Percentiles rank a stretch among this genome's conserved stretches.
phyloP scores from a whole-genome alignment of 495 filamentous ascomycete genomes.

The Aspergillus affinis region DNA sequence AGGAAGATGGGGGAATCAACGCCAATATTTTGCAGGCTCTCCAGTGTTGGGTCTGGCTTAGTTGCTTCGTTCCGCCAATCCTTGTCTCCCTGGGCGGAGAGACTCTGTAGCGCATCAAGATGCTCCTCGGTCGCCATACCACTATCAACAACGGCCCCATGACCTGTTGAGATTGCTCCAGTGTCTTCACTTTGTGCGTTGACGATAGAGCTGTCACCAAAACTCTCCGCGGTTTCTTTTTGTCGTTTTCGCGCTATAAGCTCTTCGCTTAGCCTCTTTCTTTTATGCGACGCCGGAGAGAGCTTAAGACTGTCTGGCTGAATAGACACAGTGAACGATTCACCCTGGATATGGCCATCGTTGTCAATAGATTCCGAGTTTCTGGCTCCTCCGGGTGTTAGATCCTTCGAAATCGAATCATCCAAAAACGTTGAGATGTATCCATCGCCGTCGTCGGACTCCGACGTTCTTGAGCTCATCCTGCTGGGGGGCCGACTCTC shows the following conservation, averaged over 20 bases:
- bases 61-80: neutral
- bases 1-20: neutral
- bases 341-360: constrained; percentile 2
- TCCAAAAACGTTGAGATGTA: constrained; percentile 34
- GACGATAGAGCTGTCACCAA: constrained; percentile 46
- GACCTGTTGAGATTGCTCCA: constrained; percentile 1
- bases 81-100: neutral
- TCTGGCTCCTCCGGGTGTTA: neutral
- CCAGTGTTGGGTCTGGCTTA: neutral
- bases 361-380: neutral
- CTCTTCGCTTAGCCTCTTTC: constrained; percentile 64
- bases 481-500: constrained; percentile 80
- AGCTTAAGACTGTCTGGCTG: constrained; percentile 20
- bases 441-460: constrained; percentile 62
- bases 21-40: constrained; percentile 1
- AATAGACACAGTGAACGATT: constrained; percentile 6
- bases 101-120: neutral
- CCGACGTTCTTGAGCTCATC: constrained; percentile 66
- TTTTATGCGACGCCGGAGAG: constrained; percentile 59
- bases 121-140: constrained; percentile 1
- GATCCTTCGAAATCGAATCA: constrained; percentile 7
- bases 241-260: constrained; percentile 65
- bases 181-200: constrained; percentile 13
- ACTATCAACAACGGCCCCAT: constrained; percentile 3
- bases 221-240: constrained; percentile 78